Evolutionary conservation across 768 basidiomycete species (phyloP), one percentile per base, ranked within the genome.

Genomic region (Termitomyces sp.): DNA sequence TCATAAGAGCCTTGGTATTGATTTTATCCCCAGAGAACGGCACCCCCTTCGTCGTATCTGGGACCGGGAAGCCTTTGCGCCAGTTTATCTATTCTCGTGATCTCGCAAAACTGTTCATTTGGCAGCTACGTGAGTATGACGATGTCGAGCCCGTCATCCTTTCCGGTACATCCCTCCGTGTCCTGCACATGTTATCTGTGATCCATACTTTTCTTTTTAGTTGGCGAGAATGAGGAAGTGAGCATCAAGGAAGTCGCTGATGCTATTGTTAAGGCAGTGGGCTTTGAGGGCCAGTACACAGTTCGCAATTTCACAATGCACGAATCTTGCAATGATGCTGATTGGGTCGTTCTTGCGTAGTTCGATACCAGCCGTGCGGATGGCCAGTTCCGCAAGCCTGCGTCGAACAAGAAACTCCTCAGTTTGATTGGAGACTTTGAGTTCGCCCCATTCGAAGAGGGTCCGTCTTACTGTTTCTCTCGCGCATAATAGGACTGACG

Each of bases 71-170:
- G 63, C 95, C 95, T 7, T 81, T 97, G 36, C 84, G 95, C n/a
- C 95, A 98, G 71, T 98, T 98, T 71, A 95, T 97, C 72, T 98
- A 94, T 75, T 97, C 95, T n/a, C 79, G 84, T 49, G 94, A 98
- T 73, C 86, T 98, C 49, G 95, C 94, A 44, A 96, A 92, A 71
- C 78, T 96, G 56, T 96, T 97, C 78, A 89, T 97, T 68, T 94
- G 92, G 93, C 84, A 86, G 79, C 72, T 95, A 61, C 79, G 91
- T 46, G 89, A 96, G 67, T 97, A 98, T 69, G 82, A 94, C 53
- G 88, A 92, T 64, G 88, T 96, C 51, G 94, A 96, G 63, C 95
- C 95, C 5, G 75, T 98, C 69, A 98, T 97, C 64, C 80, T 98
- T 18, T 94, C 92, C 5, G 90, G 92, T 89, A 61, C 22, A 73